A percentile compares a stretch with the other conserved stretches of the same genome.
These are phyloP conservation scores for Eucalyptus urophylla DNA, from an alignment of 345 rosid species.

Conservation along the genomic window DNA sequence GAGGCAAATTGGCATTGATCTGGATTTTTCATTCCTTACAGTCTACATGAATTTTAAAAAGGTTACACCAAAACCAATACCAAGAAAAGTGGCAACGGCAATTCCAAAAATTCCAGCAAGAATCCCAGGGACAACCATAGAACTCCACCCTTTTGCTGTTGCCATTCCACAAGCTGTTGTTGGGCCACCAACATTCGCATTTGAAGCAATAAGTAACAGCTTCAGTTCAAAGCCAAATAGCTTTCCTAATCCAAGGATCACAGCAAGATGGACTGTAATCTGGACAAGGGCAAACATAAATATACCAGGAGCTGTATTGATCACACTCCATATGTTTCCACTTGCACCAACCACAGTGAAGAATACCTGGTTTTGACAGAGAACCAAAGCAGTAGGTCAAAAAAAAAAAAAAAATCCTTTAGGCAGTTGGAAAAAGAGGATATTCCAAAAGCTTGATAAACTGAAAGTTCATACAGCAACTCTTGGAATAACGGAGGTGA, in stretches of 20 bases:
- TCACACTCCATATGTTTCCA: slow-evolving; percentile 74
- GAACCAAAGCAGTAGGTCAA: background rate
- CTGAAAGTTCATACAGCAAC: background rate
- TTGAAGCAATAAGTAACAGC: slow-evolving; percentile 75
- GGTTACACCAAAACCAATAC: slow-evolving; percentile 38
- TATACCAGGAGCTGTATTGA: slow-evolving; percentile 77
- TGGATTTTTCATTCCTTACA: background rate
- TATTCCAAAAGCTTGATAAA: background rate
- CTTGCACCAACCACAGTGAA: slow-evolving; percentile 85
- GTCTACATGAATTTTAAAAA: slow-evolving; percentile 42
- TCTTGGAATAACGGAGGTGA: background rate
- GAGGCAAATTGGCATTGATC: background rate
- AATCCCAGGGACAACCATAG: slow-evolving; percentile 59
- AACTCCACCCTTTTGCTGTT: slow-evolving; percentile 74
- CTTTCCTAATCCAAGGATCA: slow-evolving; percentile 75
- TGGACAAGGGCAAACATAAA: slow-evolving; percentile 75
- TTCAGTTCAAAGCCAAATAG: slow-evolving; percentile 50
- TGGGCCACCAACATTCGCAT: slow-evolving; percentile 91
- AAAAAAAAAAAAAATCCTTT: background rate
- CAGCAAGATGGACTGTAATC: slow-evolving; percentile 56
- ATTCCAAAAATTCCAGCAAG: slow-evolving; percentile 76
- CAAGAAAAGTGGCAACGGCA: slow-evolving; percentile 70
- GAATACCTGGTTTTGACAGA: slow-evolving; percentile 39
- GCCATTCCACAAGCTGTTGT: slow-evolving; percentile 96
- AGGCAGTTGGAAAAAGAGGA: background rate